Conservation (phyloP, 768 basidiomycete genomes). For the Boletus bicolor region DNA sequence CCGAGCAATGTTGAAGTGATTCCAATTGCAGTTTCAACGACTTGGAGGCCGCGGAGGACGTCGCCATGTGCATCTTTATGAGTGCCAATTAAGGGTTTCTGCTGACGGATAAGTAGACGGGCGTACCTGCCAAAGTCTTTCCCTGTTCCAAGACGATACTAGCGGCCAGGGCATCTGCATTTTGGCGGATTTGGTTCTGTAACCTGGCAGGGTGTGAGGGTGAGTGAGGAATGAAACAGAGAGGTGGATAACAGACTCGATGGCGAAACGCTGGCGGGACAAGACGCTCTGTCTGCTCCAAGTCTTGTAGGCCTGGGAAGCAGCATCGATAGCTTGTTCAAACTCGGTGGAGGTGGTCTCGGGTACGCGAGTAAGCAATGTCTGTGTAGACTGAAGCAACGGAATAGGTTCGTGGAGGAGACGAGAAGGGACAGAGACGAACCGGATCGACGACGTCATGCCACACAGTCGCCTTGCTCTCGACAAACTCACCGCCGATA, state of each 20-base stretch:
- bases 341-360: conserved; percentile 84
- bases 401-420: neutral
- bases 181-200: conserved; percentile 80
- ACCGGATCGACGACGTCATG: conserved; percentile 90
- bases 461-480: conserved; percentile 77
- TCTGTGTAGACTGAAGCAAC: conserved; percentile 74
- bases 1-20: conserved; percentile 85
- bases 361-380: conserved; percentile 83
- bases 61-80: conserved; percentile 88
- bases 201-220: conserved; percentile 48
- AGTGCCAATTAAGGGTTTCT: neutral
- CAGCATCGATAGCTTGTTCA: conserved; percentile 76
- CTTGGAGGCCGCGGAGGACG: conserved; percentile 87
- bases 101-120: neutral
- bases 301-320: conserved; percentile 79
- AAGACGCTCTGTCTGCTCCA: conserved; percentile 88
- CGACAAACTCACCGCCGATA: conserved; percentile 85
- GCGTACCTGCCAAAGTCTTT: conserved; percentile 79
- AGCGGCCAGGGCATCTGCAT: conserved; percentile 80
- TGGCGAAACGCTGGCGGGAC: conserved; percentile 79
- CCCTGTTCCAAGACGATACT: conserved; percentile 96
- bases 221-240: conserved; percentile 3
- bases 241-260: conserved; percentile 65
- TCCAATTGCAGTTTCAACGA: conserved; percentile 75
- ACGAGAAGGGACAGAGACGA: conserved; percentile 27